Evolutionary conservation across 148 eudicot genomes (phyloP).

Genomic region (Pharnaceum exiguum): DNA sequence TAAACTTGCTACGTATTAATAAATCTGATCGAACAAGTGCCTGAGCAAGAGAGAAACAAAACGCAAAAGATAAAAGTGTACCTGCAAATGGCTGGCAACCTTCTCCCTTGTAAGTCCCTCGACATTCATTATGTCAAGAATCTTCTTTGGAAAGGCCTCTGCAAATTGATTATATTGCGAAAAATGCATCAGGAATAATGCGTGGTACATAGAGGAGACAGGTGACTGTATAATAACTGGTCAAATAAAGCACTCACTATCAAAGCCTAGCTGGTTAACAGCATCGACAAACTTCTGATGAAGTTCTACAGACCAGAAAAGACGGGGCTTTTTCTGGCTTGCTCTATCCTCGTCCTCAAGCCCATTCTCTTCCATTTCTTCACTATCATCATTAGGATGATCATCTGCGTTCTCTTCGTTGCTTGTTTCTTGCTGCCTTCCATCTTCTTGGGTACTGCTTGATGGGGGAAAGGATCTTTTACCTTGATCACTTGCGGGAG

Average conservation of each 20-base stretch:
- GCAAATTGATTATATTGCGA: conserved; percentile 7
- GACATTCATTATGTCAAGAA: conserved; percentile 86
- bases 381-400: conserved; percentile 22
- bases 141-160: conserved; percentile 94
- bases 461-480: conserved; percentile 17
- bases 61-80: neutral
- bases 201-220: neutral
- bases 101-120: conserved; percentile 90
- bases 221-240: neutral
- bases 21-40: too few species aligned
- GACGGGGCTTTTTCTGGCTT: conserved; percentile 64
- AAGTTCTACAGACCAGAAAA: conserved; percentile 77
- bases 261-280: conserved; percentile 67
- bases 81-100: conserved; percentile 99
- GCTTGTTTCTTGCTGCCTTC: conserved; percentile 28
- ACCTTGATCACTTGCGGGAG: conserved; percentile 29
- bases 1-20: conserved; percentile 3
- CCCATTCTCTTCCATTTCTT: conserved; percentile 42
- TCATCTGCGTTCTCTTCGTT: conserved; percentile 33
- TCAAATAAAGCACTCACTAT: conserved; percentile 37
- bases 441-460: conserved; percentile 22
- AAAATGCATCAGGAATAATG: conserved; percentile 3
- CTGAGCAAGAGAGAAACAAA: neutral
- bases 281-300: conserved; percentile 87
- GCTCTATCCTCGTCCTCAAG: conserved; percentile 47